phyloP scores from a whole-genome alignment of 1,139 yeast genomes.

The Yamadazyma conglobata region DNA sequence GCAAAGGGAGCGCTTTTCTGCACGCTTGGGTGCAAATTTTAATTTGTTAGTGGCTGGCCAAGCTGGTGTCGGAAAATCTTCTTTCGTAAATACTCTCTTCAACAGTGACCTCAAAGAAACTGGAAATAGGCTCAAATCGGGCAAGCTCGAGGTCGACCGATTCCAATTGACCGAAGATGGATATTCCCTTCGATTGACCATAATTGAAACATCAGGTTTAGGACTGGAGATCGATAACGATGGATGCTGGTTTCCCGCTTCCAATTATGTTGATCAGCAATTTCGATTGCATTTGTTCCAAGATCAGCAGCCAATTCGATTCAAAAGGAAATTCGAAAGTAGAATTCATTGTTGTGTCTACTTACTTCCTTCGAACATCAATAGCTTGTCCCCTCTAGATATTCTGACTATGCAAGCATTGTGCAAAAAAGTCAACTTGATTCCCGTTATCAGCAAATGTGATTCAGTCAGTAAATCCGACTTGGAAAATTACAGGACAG shows the following conservation, averaged over 20 bases:
- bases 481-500: conserved; percentile 38
- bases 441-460: conserved; percentile 75
- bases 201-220: conserved; percentile 38
- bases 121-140: conserved; percentile 18
- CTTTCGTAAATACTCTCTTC: conserved; percentile 63
- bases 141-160: conserved; percentile 30
- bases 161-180: conserved; percentile 49
- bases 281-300: conserved; percentile 56
- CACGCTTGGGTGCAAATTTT: conserved; percentile 33
- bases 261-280: conserved; percentile 59
- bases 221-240: conserved; percentile 38
- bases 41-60: conserved; percentile 76
- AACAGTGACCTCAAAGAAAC: conserved; percentile 16
- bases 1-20: conserved; percentile 20
- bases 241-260: conserved; percentile 56
- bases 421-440: conserved; percentile 60
- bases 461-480: conserved; percentile 57
- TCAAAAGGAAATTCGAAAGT: conserved; percentile 39
- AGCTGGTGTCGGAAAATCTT: conserved; percentile 78
- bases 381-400: conserved; percentile 57
- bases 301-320: conserved; percentile 70
- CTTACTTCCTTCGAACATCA: conserved; percentile 58
- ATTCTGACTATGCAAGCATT: conserved; percentile 66
- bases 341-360: conserved; percentile 78
- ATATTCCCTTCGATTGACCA: conserved; percentile 47